Conservation (phyloP, 2,329 filamentous ascomycete species). For the Xylariaceae sp. region DNA sequence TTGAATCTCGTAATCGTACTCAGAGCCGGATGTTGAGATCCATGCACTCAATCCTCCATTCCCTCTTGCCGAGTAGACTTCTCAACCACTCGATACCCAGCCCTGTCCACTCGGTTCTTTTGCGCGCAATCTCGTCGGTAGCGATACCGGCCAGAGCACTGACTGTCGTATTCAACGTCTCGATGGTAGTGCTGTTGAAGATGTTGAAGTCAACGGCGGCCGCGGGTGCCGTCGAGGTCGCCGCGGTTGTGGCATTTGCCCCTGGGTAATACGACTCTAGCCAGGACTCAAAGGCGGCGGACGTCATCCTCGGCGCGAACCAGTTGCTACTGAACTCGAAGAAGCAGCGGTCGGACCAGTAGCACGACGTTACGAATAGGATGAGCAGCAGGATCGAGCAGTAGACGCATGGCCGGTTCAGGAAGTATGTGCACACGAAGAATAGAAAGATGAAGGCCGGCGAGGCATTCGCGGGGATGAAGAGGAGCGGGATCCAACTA, state of each 20-base stretch:
- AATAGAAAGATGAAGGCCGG: slow-evolving; percentile 87
- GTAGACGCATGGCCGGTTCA: slow-evolving; percentile 97
- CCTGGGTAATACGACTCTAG: slow-evolving; percentile 45
- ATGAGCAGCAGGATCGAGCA: slow-evolving; percentile 95
- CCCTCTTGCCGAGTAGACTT: slow-evolving; percentile 78
- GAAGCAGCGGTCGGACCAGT: slow-evolving; percentile 89
- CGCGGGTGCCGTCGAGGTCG: slow-evolving; percentile 41
- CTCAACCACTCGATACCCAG: slow-evolving; percentile 86
- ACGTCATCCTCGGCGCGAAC: slow-evolving; percentile 78
- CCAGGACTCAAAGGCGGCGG: slow-evolving; percentile 73
- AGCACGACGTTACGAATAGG: slow-evolving; percentile 89
- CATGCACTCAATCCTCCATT: slow-evolving; percentile 91
- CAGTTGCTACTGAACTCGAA: slow-evolving; percentile 92
- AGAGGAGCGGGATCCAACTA: slow-evolving; percentile 86
- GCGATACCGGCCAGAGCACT: slow-evolving; percentile 71
- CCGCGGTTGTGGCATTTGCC: slow-evolving; percentile 39
- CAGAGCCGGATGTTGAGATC: slow-evolving; percentile 83
- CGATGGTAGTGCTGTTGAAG: slow-evolving; percentile 58
- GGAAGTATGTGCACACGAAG: slow-evolving; percentile 92
- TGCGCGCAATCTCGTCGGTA: slow-evolving; percentile 64
- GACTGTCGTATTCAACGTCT: slow-evolving; percentile 73
- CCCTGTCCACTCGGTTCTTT: slow-evolving; percentile 72
- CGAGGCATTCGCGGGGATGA: slow-evolving; percentile 85
- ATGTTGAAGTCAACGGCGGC: slow-evolving; percentile 37
- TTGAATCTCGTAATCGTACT: slow-evolving; percentile 26